Base-by-base conservation (phyloP, 2,329 filamentous ascomycete species). In the Penicillium sp. region DNA sequence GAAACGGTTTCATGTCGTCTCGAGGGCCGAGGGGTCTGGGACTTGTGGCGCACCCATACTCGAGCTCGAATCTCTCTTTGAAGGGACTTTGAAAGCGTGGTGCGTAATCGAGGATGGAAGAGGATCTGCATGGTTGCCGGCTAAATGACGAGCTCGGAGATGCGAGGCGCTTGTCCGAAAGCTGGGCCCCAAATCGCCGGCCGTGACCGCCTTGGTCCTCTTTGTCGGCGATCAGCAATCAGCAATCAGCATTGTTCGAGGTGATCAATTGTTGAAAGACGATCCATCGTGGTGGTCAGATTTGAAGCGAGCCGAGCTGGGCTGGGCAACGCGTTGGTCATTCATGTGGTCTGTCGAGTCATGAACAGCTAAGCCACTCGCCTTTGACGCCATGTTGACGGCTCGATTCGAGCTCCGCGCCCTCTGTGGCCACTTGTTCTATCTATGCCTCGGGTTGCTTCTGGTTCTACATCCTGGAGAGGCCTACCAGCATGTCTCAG, bases 401-500 rank as follows among this genome's bases (percentile, higher is more conserved):
- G 53, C 57, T 52, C 51, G 59, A 44, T 43, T 50, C 52, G 76
- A 55, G 53, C 50, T 58, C 48, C 39, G 52, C 29, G 75, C 55
- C 53, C 50, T 59, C 47, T 40, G 53, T 37, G 55, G 54, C 47
- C 51, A 54, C 41, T 48, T 67, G 27, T 53, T 66, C 18, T 51
- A 55, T 32, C 48, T 64, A 45, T 59, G 59, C 41, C 49, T 68
- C 24, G 49, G 52, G 11, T 39, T 65, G 6, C 46, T 62, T 4
- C 48, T 60, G 28, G 47, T 66, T 6, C 34, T 64, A 11, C 42
- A 55, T 26, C 54, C 58, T 5, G 60, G 55, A 37, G 33, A 60
- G 35, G 77, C 78, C 47, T 85, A 84, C 68, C 74, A 75, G 38
- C 63, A 75, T 25, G 76, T 97, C 49, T 88, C 88, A 33, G 86